A percentile compares a stretch with the other conserved stretches of the same genome.
phyloP scores from a whole-genome alignment of 2,329 filamentous ascomycete genomes.

The Diaporthe longicolla region DNA sequence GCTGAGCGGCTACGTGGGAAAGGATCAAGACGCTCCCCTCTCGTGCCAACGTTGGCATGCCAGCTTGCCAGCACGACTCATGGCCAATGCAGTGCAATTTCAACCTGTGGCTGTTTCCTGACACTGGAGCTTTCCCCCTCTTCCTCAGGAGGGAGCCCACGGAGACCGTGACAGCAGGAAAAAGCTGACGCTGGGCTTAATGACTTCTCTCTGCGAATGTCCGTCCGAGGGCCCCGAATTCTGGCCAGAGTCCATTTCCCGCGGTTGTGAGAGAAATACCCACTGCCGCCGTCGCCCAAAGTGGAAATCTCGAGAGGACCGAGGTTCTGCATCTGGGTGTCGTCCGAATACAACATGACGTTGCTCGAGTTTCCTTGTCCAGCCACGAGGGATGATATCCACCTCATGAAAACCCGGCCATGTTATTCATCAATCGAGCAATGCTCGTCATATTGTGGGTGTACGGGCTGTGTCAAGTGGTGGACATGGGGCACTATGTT shows the following conservation, averaged over 20 bases:
- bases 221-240: slow-evolving; percentile 1
- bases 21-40: not conserved
- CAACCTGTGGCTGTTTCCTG: not conserved
- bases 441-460: slow-evolving; percentile 32
- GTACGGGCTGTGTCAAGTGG: slow-evolving; percentile 22
- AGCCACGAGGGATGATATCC: slow-evolving; percentile 15
- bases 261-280: not conserved
- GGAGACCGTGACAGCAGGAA: not conserved
- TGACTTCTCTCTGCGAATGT: not conserved
- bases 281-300: not conserved
- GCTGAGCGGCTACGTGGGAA: not conserved
- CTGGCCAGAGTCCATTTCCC: not conserved
- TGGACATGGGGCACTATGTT: slow-evolving; percentile 5
- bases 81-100: slow-evolving; percentile 24
- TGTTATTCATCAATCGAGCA: slow-evolving; percentile 15
- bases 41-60: not conserved
- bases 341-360: slow-evolving; percentile 7
- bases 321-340: slow-evolving; percentile 31
- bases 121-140: not conserved
- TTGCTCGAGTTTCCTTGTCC: slow-evolving; percentile 27
- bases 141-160: not conserved
- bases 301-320: slow-evolving; percentile 16
- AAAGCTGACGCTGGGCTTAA: not conserved
- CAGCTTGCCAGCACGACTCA: slow-evolving; percentile 18
- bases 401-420: slow-evolving; percentile 8